Evolutionary conservation across 2,329 filamentous ascomycete species (phyloP).

Genomic region (Thelonectria blattea): DNA sequence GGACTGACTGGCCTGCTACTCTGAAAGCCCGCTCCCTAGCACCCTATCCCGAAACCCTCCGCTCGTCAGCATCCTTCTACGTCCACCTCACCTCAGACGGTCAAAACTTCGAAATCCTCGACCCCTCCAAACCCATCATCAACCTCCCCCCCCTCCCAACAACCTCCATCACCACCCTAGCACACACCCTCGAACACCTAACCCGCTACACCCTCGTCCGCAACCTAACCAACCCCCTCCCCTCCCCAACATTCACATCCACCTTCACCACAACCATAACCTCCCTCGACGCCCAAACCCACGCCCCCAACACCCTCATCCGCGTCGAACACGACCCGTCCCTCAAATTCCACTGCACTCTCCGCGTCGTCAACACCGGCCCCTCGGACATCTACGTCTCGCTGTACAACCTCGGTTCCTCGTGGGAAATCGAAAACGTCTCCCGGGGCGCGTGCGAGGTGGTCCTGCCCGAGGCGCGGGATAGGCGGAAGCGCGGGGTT

Average conservation of each 20-base stretch:
- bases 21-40: neutral
- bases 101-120: neutral
- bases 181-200: slow-evolving; percentile 4
- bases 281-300: neutral
- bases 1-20: neutral
- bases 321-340: neutral
- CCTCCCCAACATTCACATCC: neutral
- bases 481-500: neutral
- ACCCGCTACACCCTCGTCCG: slow-evolving; percentile 10
- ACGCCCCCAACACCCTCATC: neutral
- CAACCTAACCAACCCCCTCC: neutral
- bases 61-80: neutral
- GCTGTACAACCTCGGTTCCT: slow-evolving; percentile 7
- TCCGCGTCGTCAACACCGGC: slow-evolving; percentile 5
- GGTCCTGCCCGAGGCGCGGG: neutral
- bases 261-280: neutral
- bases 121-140: neutral
- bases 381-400: neutral
- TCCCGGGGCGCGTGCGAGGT: neutral
- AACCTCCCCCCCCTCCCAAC: neutral
- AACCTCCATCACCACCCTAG: neutral
- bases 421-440: slow-evolving; percentile 6
- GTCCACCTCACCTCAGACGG: neutral
- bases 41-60: accelerated
- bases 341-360: neutral